These are phyloP conservation scores for Platismatia glauca DNA, from an alignment of 495 filamentous ascomycete species.

Conservation along the genomic window DNA sequence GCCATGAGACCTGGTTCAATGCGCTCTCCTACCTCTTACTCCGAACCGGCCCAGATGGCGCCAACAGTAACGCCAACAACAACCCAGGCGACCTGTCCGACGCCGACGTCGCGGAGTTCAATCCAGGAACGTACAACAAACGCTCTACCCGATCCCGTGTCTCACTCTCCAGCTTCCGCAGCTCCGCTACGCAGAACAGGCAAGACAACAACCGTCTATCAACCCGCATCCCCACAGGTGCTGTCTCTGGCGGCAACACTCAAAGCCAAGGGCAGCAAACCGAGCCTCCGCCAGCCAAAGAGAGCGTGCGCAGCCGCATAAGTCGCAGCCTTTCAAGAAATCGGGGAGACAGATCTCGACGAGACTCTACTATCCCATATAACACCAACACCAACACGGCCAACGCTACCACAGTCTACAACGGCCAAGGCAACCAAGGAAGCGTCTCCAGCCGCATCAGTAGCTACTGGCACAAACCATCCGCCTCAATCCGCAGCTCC, in stretches of 20 bases:
- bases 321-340: conserved; percentile 19
- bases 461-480: conserved; percentile 3
- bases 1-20: conserved; percentile 98
- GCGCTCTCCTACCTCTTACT: conserved; percentile 87
- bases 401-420: not conserved
- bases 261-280: conserved; percentile 9
- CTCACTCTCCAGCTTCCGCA: conserved; percentile 78
- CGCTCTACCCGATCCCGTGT: conserved; percentile 49
- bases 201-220: conserved; percentile 8
- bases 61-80: conserved; percentile 3
- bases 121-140: conserved; percentile 50
- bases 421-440: conserved; percentile 3
- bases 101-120: conserved; percentile 87
- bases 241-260: not conserved
- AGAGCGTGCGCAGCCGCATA: conserved; percentile 14
- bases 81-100: conserved; percentile 49
- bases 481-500: conserved; percentile 18
- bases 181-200: conserved; percentile 51
- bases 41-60: conserved; percentile 41
- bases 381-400: not conserved
- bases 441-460: conserved; percentile 11
- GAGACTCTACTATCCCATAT: not conserved
- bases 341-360: conserved; percentile 5
- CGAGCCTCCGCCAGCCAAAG: conserved; percentile 2
- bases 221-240: conserved; percentile 6